Evolutionary conservation across 306 rosid species (phyloP), one percentile per base, ranked within the genome.

Genomic region (Prinsepia uniflora): DNA sequence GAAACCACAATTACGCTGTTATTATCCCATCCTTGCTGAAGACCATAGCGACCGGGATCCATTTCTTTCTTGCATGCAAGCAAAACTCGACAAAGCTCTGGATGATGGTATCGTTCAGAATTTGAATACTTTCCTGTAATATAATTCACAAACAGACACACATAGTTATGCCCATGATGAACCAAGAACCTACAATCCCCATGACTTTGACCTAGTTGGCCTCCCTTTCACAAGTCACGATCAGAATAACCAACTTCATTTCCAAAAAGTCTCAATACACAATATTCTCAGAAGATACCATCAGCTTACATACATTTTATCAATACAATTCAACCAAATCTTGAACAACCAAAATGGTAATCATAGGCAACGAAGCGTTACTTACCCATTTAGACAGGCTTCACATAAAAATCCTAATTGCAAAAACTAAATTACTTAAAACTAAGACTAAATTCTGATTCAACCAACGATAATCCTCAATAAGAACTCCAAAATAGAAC

Each of bases 1-100:
- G 97, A 94, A 94, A 91, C 97, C 99, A 87, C 99, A 89, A 94
- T 94, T 94, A 94, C 99, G 99, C 99, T 94, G 99, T 94, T 91
- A 91, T 94, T 86, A 88, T 94, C 99, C 99, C 99, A 94, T 90
- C 99, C 96, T 91, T 83, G 97, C 85, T 83, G 97, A 74, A 80
- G 92, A 77, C 85, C 88, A 86, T 86, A 94, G 92, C 96, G 99
- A 85, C 89, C 92, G 64, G 97, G 92, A 83, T 94, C 98, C 98
- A 94, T 94, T 77, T 86, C 85, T 85, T 68, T 86, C 86, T 85
- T 55, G 87, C 80, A 80, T 79, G 90, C 87, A 81, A 83, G 63
- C 77, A 83, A 77, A 66, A 59, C 79, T 17, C 36, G 72, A 65
- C 49, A 78, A 75, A 65, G 79, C 86, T 71, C 86, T 72, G 48